Evolutionary conservation across 306 rosid species (phyloP), one percentile per base, ranked within the genome.

Genomic region (Ceratonia siliqua): DNA sequence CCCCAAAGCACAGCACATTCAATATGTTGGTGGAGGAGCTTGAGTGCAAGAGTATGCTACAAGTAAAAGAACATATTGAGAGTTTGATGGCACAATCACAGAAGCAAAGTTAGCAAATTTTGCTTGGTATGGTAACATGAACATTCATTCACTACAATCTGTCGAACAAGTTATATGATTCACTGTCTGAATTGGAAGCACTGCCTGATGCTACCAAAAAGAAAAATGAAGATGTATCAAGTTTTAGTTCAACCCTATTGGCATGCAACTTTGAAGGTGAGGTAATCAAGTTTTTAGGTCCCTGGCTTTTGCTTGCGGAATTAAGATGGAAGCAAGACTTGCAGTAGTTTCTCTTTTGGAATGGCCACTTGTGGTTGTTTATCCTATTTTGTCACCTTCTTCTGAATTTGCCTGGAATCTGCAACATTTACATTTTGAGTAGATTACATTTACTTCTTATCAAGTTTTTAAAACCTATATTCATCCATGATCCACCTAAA

Each of bases 21-120:
- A 84, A 78, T 67, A 80, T 17, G 68, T 68, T 94, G 85, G 56
- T 25, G 74, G 61, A 68, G 80, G 74, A 66, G 70, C 86, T 94
- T 9, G 85, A 87, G 86, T 64, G 81, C 73, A 90, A 75, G 85
- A 69, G 68, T 66, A 89, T 88, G 98, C 45, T 73, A 15, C 79
- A 85, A 68, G 91, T 80, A 42, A 85, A 83, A 82, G 79, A 69
- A 35, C 90, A 53, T 28, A 53, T 85, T 56, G 88, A 91, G 85
- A 79, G 78, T 56, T 74, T 91, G 86, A 81, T 86, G 89, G 70
- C 78, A 32, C 74, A 33, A 15, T 71, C 57, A 1, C 25, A 14
- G 67, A 43, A 59, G 69, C 41, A 0, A 64, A 45, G 13, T 28
- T n/a, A n/a, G n/a, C n/a, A n/a, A n/a, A n/a, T n/a, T n/a, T n/a